Base-by-base conservation (phyloP, 2,329 filamentous ascomycete genomes). In the Exophiala dermatitidis region DNA sequence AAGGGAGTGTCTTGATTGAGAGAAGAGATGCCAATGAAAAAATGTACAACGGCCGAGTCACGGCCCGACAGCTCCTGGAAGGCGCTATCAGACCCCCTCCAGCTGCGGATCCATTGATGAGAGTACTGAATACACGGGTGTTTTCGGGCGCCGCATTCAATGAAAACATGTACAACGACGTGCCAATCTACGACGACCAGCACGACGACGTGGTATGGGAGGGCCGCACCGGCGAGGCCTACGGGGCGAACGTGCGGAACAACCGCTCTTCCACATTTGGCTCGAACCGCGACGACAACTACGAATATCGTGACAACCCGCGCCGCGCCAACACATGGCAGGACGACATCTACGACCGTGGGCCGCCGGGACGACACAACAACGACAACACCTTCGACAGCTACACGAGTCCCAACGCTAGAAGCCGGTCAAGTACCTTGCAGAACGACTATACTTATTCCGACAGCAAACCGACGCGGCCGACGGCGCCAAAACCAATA, bases 21-120 rank as follows among this genome's bases (percentile, higher is more conserved):
- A 83, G 93, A 60, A 86, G 90, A 72, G 93, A 98, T 71, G 93
- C 93, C 63, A 98, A 98, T 68, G 87, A 95, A 73, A 95, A 95
- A 73, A 80, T 98, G 57, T 98, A 98, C 70, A 88, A 88, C 58
- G 82, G 85, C 54, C 82, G 86, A 57, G 80, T 88, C 69, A 90
- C 88, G 5, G 93, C 93, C 9, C 76, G 78, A 58, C 86, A 95
- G 68, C 80, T 98, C 42, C 80, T 98, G 36, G 82, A 80, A 52
- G 93, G 93, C 33, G 77, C 79, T 33, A 81, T 97, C 37, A 79
- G 83, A 40, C 82, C 90, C 1, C 91, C 93, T 1, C 82, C 86
- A 0, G 85, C 88, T 54, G 88, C 93, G 2, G 86, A 87, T 42
- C 87, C 91, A 8, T 80, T 98, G 47, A 86, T 95, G 80, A 79